phyloP scores from a whole-genome alignment of 1,139 yeast species.

The Meyerozyma elateridarum region DNA sequence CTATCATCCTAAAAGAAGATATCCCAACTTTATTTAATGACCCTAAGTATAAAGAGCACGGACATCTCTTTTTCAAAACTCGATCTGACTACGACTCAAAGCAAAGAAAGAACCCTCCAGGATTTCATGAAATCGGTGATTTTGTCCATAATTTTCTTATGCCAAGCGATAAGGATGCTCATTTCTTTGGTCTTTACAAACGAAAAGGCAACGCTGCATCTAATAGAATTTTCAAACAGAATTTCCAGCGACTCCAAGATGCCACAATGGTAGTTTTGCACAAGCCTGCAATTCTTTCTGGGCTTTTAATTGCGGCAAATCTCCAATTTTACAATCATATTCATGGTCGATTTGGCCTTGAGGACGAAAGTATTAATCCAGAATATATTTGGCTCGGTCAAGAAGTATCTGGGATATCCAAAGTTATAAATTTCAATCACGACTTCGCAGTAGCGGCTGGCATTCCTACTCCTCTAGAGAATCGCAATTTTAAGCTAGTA shows the following conservation, averaged over 20 bases:
- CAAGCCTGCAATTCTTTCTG: constrained; percentile 24
- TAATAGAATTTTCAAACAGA: constrained; percentile 19
- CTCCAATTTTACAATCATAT: constrained; percentile 23
- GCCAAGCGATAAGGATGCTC: constrained; percentile 20
- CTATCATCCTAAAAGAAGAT: neutral
- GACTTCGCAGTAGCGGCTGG: constrained; percentile 30
- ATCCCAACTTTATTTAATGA: constrained; percentile 14
- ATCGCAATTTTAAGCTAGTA: constrained; percentile 15
- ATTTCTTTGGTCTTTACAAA: constrained; percentile 16
- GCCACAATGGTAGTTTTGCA: constrained; percentile 25
- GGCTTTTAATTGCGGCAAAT: constrained; percentile 25
- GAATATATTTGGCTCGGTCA: constrained; percentile 36
- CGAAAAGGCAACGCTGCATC: constrained; percentile 12
- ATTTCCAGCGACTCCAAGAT: constrained; percentile 25
- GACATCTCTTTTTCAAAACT: constrained; percentile 26
- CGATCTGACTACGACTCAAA: constrained; percentile 19
- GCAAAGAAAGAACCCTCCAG: constrained; percentile 20
- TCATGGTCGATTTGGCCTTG: constrained; percentile 17
- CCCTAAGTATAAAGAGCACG: constrained; percentile 18
- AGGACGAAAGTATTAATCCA: constrained; percentile 14
- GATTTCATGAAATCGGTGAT: constrained; percentile 29
- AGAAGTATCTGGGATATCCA: constrained; percentile 24
- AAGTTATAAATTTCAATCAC: constrained; percentile 21
- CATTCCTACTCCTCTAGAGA: constrained; percentile 26
- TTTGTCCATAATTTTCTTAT: constrained; percentile 20